Base-by-base conservation (phyloP, 345 rosid species). In the Moringa oleifera region DNA sequence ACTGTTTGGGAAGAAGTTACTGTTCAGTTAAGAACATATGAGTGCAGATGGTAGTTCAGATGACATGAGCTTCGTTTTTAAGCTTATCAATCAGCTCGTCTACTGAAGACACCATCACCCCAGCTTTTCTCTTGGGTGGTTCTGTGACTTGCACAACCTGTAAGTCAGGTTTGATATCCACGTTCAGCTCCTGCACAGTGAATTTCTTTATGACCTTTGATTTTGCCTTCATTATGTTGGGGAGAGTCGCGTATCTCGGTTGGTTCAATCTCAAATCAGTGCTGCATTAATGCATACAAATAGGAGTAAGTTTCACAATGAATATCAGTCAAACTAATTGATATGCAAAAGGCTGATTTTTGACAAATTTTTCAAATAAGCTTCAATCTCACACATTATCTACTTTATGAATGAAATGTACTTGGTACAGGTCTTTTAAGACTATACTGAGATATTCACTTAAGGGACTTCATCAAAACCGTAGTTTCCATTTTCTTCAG, bases 221-320 rank as follows among this genome's bases (percentile, higher is more conserved):
- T 71, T 88, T 93, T 0, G 97, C 97, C 74, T 93, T 93, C 98
- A 93, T 87, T 64, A 90, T 88, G 76, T 88, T 93, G 19, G 98
- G 96, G 25, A 92, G 93, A 6, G 98, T 86, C 2, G 98, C 98
- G 55, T 93, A 88, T 63, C 96, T 83, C 9, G 97, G 97, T 64
- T 93, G 95, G 84, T 93, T 92, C 66, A 93, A 79, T 77, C 98
- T 83, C 79, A 90, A 68, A 76, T 93, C 96, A 22, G 96, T 86
- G 36, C 96, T 93, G 91, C 83, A 69, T 16, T 17, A 47, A 50
- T 24, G n/a, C n/a, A n/a, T n/a, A n/a, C n/a, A n/a, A n/a, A n/a
- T n/a, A n/a, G n/a, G n/a, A 28, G 33, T 28, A 28, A 28, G 8
- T 28, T 3, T 28, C 33, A 28, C 33, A 28, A 28, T 28, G 33